phyloP scores from a whole-genome alignment of 208 protist species.

The Strigomonas galati region DNA sequence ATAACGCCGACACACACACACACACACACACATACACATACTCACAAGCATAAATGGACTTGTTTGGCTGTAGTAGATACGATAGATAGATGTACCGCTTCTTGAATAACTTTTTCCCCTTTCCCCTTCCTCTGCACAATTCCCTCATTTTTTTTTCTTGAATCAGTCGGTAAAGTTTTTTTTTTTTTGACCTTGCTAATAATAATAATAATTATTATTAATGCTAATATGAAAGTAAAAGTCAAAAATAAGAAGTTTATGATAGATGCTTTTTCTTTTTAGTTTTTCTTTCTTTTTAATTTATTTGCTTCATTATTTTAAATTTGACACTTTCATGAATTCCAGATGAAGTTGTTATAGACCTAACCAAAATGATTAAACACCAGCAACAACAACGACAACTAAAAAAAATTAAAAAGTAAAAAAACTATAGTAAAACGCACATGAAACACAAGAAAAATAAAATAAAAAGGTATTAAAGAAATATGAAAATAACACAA shows the following conservation, averaged over 20 bases:
- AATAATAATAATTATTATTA: no score
- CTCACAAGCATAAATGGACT: background rate
- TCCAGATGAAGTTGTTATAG: no score
- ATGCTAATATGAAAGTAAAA: background rate
- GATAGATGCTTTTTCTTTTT: constrained; percentile 3
- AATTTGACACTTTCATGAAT: no score
- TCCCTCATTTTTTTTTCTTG: background rate
- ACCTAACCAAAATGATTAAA: no score
- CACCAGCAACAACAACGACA: no score
- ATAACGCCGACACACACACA: background rate
- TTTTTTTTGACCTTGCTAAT: background rate
- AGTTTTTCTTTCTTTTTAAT: background rate
- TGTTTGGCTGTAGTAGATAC: background rate
- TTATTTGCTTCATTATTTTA: background rate
- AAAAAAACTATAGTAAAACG: no score
- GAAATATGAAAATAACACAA: no score
- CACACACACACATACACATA: constrained; percentile 7
- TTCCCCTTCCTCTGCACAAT: background rate
- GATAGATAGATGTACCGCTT: constrained; percentile 6
- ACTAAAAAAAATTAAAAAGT: no score
- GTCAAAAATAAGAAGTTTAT: background rate
- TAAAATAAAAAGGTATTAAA: no score
- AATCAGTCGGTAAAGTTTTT: no score
- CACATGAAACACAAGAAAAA: no score
- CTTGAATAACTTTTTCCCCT: background rate